Conservation (phyloP, 305 asterid species). For the Fraxinus floribunda region DNA sequence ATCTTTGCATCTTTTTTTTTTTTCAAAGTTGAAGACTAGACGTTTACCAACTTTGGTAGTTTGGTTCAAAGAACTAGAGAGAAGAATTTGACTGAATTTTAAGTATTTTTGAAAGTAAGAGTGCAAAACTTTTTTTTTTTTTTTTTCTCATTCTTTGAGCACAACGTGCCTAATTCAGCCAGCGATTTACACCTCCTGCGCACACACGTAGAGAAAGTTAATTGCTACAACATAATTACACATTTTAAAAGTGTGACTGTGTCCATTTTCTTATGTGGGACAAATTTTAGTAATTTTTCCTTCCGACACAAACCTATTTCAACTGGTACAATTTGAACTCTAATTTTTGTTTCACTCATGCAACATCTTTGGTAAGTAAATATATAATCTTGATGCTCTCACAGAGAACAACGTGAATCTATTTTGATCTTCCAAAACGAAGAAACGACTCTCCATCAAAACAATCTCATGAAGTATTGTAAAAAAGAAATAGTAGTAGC, state of each 20-base stretch:
- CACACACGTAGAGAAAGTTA: neutral
- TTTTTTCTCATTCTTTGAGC: neutral
- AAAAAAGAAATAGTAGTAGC: neutral
- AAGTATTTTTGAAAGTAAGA: neutral
- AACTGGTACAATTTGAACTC: neutral
- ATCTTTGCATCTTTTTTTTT: neutral
- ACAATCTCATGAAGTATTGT: neutral
- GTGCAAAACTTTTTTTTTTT: neutral
- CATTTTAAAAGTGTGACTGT: neutral
- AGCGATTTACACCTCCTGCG: neutral
- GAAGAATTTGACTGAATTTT: constrained; percentile 48
- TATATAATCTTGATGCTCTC: neutral
- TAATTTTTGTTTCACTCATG: neutral
- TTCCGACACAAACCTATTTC: neutral
- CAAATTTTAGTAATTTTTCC: neutral
- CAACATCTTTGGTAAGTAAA: neutral
- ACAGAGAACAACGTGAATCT: too few relatives aligned
- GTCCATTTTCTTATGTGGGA: neutral
- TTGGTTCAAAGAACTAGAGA: constrained; percentile 29
- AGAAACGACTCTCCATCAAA: neutral
- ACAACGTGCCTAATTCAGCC: neutral
- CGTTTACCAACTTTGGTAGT: neutral
- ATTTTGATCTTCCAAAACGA: neutral
- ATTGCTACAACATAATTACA: neutral
- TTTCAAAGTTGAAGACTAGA: neutral